Base-by-base conservation (phyloP, 129 eudicot genomes). In the Helichrysum umbraculigerum region DNA sequence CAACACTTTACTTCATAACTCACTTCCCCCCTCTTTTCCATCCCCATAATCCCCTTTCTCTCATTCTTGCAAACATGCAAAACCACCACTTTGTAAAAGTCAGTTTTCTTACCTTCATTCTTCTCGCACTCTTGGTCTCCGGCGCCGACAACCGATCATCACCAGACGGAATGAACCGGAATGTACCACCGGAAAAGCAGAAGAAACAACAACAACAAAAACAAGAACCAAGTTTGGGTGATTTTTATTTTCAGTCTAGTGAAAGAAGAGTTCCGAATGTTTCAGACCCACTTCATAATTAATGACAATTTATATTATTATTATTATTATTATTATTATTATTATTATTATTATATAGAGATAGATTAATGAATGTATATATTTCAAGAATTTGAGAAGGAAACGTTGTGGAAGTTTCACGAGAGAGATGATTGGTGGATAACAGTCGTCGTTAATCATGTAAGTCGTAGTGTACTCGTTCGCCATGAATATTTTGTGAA, bases 241-340 rank as follows among this genome's bases (percentile, higher is more conserved):
- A 39, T 54, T 63, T 81, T 33, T 68, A 30, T 54, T 63, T 81
- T 33, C 70, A 62, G 19, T 69, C 81, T n/a, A 74, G 81, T 78
- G 81, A 85, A 78, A 69, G 88, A 60, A 85, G 85, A 47, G 88
- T 85, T 32, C 88, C 88, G 39, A 81, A 85, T 58, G 85, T 65
- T 10, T 85, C 88, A 1, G 88, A 85, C 85, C 88, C 88, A 5
- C 85, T 85, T 78, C 88, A 85, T 56, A 85, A 85, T 21, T 71
- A 19, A 6, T 57, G 10, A 33, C 2, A 35, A n/a, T n/a, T n/a
- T n/a, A n/a, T n/a, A n/a, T n/a, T n/a, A n/a, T n/a, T n/a, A n/a
- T n/a, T n/a, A n/a, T n/a, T n/a, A n/a, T n/a, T n/a, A n/a, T n/a
- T n/a, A n/a, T n/a, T 30, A 33, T 33, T 33, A 33, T 5, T 33